Percentiles rank a stretch among this genome's conserved stretches.
These are phyloP conservation scores for Lavandula angustifolia DNA, from an alignment of 257 asterid species.

Conservation along the genomic window DNA sequence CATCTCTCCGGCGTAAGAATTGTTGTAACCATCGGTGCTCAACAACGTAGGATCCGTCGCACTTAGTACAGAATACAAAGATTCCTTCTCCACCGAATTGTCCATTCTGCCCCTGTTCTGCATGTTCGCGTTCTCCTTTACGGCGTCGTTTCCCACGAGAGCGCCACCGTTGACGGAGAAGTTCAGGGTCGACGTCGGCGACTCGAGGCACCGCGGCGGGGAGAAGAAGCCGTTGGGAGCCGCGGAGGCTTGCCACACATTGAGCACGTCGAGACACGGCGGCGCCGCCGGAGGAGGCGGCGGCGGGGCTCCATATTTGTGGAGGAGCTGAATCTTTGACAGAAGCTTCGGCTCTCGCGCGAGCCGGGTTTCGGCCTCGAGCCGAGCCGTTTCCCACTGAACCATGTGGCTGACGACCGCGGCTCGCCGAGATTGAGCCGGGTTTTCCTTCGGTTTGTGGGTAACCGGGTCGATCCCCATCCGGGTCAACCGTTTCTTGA, in stretches of 20 bases:
- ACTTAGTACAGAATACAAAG: no score
- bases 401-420: constrained; percentile 41
- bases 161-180: no score
- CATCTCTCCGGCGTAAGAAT: no score
- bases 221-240: no score
- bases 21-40: no score
- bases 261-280: constrained; percentile 40
- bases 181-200: no score
- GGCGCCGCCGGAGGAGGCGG: constrained; percentile 11
- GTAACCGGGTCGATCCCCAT: constrained; percentile 49
- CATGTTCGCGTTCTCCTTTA: no score
- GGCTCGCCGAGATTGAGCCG: constrained; percentile 15
- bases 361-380: constrained; percentile 42
- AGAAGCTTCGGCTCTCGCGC: constrained; percentile 25
- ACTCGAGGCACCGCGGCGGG: no score
- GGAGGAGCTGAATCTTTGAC: background rate
- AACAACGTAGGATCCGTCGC: no score
- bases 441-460: constrained; percentile 34
- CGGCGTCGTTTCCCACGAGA: no score
- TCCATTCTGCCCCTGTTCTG: no score
- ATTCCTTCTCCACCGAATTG: no score
- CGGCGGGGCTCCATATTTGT: background rate
- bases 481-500: constrained; percentile 30
- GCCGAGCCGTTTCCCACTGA: constrained; percentile 49
- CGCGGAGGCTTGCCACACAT: constrained; percentile 30